Conservation (phyloP, 1,284 basidiomycete species). For the Ceraceosorus guamensis region DNA sequence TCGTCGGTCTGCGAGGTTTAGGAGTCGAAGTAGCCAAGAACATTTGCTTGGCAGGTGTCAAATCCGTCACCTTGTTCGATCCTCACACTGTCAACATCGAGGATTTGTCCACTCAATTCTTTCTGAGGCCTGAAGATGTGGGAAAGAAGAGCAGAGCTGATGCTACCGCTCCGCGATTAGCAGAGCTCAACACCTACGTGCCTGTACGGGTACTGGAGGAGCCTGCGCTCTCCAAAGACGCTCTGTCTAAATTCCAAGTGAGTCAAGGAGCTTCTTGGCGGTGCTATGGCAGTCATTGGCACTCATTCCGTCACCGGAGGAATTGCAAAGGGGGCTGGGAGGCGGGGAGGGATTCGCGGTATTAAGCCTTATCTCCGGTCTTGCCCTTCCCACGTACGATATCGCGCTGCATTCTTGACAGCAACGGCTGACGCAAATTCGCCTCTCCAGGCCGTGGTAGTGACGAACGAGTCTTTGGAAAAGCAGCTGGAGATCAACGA, state of each 20-base stretch:
- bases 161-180: constrained; percentile 78
- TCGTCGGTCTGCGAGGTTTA: constrained; percentile 85
- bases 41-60: constrained; percentile 89
- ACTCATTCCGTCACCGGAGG: no score
- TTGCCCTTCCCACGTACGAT: no score
- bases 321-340: no score
- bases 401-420: background rate
- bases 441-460: constrained; percentile 61
- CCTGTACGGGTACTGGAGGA: constrained; percentile 65
- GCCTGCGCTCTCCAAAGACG: constrained; percentile 25
- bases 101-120: constrained; percentile 93
- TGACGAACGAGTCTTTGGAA: constrained; percentile 68
- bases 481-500: constrained; percentile 93
- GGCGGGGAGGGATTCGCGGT: no score
- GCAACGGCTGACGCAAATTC: background rate
- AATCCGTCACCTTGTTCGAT: constrained; percentile 93
- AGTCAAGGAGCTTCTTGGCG: no score
- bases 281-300: no score
- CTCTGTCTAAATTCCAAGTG: constrained; percentile 49
- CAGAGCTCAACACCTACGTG: constrained; percentile 93
- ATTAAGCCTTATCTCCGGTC: no score
- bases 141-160: constrained; percentile 58
- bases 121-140: constrained; percentile 78
- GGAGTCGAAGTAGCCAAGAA: constrained; percentile 98
- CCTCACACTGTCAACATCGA: constrained; percentile 76